Evolutionary conservation across 192 early-diverging fungal species (phyloP), one percentile per base, ranked within the genome.

Genomic region (Entomortierella lignicola): DNA sequence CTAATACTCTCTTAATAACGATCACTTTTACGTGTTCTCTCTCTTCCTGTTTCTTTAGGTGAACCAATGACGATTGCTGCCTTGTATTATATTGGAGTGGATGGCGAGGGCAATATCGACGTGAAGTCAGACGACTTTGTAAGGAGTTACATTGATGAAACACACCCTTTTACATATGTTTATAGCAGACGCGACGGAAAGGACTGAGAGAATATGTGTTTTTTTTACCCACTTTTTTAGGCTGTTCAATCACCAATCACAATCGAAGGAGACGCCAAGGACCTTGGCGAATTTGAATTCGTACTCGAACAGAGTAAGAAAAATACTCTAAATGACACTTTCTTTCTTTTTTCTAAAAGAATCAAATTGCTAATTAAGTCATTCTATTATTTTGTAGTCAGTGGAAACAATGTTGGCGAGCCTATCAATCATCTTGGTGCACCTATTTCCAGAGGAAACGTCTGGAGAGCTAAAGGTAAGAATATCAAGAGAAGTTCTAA

Each of bases 31-130:
- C n/a, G n/a, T 15, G 7, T 52, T 52, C 51, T 34, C 1, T 53
- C 18, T 31, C 27, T 11, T 4, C 21, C 23, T 59, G 27, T 55
- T 2, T 25, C 63, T 12, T 64, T 71, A 60, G 81, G 69, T 17
- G 64, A 69, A 37, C 74, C 88, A 58, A 83, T 85, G 20, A 80
- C 74, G 30, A 70, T 83, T 44, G 88, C 90, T 43, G 47, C 94
- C 11, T 56, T 93, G 20, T 98, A 93, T 79, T 97, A 97, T 71
- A 82, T 91, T 68, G 93, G 89, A 0, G 69, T 95, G 4, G 93
- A 96, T 43, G 94, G 92, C 5, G 83, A 88, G 23, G 93, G 93
- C 6, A 62, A 85, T 17, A 71, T 93, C 50, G 63, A 88, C 21
- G 62, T 92, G 50, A 58, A 77, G 8, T 66, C 77, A 26, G 64